Base-by-base conservation (phyloP, 73 alveolate species). In the Uronychia setigera region DNA sequence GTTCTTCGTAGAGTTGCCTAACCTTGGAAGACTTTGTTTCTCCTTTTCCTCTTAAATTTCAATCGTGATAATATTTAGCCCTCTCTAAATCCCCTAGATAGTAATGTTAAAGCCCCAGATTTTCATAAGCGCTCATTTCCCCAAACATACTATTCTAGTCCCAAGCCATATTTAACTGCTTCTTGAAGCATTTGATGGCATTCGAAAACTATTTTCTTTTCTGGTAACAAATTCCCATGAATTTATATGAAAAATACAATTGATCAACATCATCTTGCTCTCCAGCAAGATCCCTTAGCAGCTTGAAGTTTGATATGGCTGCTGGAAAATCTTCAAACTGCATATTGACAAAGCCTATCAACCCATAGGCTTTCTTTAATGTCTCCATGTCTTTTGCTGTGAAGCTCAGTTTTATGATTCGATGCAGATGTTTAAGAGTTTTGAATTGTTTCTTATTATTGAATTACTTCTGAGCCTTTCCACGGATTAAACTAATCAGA, bases 31-130 rank as follows among this genome's bases (percentile, higher is more conserved):
- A 79, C 30, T 83, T 83, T 27, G 32, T 74, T 31, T 83, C 91
- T 25, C 75, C 32, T 31, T 83, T 83, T 25, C 91, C 91, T 83
- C 91, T 83, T 85, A 76, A 31, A 79, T 59, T 83, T 33, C 91
- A 31, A 33, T 83, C 91, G 25, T 31, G 32, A 35, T 83, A 83
- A 33, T 76, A 83, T 1, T 19, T 19, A 19, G 91, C 33, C 74
- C 57, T 83, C 59, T 83, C 75, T 30, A 83, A 35, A 33, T 83
- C 91, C 1, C 91, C 85, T 26, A 76, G 79, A 76, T 83, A 83
- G 77, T 76, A 83, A 32, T 83, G 76, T 80, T 83, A 30, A 0
- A 28, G 30, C 0, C 85, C 91, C 26, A 83, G 26, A 28, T 85
- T 82, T 30, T 83, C 91, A 35, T 33, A 83, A 83, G 91, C 81